Conservation (phyloP, 2,329 filamentous ascomycete genomes). For the Cordyceps javanica region DNA sequence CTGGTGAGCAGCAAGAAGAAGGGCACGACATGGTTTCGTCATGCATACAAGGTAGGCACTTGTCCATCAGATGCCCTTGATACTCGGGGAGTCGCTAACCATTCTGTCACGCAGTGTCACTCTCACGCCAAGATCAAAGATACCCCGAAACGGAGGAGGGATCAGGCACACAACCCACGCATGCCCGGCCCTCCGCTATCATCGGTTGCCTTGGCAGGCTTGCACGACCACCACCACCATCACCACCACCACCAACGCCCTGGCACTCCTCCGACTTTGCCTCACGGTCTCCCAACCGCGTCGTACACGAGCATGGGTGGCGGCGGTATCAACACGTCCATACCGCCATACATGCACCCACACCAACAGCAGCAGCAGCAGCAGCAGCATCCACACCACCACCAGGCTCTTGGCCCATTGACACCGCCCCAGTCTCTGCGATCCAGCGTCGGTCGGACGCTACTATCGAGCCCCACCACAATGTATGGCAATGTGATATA, state of each 20-base stretch:
- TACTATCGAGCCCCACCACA: conserved; percentile 6
- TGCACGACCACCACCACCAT: conserved; percentile 26
- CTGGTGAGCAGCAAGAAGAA: conserved; percentile 84
- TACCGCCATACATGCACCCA: conserved; percentile 23
- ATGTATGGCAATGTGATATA: conserved; percentile 12
- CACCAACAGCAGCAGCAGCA: conserved; percentile 18
- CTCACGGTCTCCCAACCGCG: conserved; percentile 24
- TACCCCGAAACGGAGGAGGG: conserved; percentile 60
- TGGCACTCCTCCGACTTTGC: conserved; percentile 21
- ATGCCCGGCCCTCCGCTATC: conserved; percentile 27
- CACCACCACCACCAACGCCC: conserved; percentile 35
- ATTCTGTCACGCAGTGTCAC: conserved; percentile 49
- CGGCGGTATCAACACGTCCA: conserved; percentile 21
- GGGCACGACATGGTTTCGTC: conserved; percentile 86
- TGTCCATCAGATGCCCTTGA: background rate
- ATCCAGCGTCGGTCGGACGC: conserved; percentile 6
- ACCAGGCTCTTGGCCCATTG: conserved; percentile 16
- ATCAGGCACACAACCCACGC: conserved; percentile 47
- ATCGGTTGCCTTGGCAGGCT: conserved; percentile 41
- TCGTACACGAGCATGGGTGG: conserved; percentile 16
- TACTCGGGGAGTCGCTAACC: background rate
- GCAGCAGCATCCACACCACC: conserved; percentile 20
- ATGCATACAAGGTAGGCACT: conserved; percentile 73
- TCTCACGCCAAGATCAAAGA: conserved; percentile 68
- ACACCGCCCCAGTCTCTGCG: conserved; percentile 9